A percentile compares a stretch with the other conserved stretches of the same genome.
These are phyloP conservation scores for Eucalyptus virginea DNA, from an alignment of 345 rosid species.

Conservation along the genomic window DNA sequence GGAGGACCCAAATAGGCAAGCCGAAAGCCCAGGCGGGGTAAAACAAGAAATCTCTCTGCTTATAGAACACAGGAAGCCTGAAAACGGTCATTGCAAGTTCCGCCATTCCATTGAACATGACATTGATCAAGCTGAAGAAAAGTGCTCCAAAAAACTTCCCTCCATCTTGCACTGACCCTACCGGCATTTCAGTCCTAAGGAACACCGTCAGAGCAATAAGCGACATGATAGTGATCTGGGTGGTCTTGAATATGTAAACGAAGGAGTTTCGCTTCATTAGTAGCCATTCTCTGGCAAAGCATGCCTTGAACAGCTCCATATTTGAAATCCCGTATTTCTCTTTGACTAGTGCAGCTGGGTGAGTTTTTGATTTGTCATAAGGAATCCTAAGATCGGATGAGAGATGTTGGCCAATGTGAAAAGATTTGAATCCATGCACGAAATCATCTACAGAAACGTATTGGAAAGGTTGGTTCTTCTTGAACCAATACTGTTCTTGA, in stretches of 20 bases:
- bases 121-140: conserved; percentile 36
- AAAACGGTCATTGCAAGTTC: conserved; percentile 48
- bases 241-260: conserved; percentile 44
- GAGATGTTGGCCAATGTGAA: conserved; percentile 35
- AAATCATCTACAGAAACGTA: conserved; percentile 40
- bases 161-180: conserved; percentile 27
- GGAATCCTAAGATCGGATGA: conserved; percentile 33
- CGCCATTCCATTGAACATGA: conserved; percentile 66
- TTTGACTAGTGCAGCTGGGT: conserved; percentile 53
- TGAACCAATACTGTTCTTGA: conserved; percentile 73
- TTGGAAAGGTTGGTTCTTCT: conserved; percentile 30
- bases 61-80: conserved; percentile 59
- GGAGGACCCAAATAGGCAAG: conserved; percentile 50
- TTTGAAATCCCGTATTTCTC: conserved; percentile 64
- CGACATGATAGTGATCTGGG: conserved; percentile 38
- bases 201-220: conserved; percentile 37
- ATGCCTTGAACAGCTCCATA: conserved; percentile 55
- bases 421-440: conserved; percentile 31
- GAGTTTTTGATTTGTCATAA: conserved; percentile 39
- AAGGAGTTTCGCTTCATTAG: conserved; percentile 57
- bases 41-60: conserved; percentile 62
- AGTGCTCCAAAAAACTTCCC: conserved; percentile 43
- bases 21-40: conserved; percentile 65
- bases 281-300: conserved; percentile 64
- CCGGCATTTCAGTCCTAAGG: conserved; percentile 47